Conservation (phyloP, 1,284 basidiomycete species). For the Trichosporon asahii region DNA sequence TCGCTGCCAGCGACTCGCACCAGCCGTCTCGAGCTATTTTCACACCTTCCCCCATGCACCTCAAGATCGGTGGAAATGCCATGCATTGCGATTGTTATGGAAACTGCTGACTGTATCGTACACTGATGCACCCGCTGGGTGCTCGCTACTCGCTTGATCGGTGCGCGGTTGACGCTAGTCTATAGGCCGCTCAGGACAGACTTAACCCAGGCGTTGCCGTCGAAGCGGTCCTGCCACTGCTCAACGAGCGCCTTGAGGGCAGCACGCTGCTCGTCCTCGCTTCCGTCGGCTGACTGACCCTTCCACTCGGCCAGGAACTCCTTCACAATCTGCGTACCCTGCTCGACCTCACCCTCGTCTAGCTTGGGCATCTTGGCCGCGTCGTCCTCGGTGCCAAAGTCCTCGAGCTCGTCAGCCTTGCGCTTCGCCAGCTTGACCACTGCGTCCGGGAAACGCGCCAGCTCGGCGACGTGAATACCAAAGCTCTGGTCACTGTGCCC, state of each 20-base stretch:
- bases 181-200: slow-evolving; percentile 58
- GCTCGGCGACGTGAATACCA: slow-evolving; percentile 94
- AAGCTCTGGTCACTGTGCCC: slow-evolving; percentile 94
- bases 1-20: neutral
- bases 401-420: slow-evolving; percentile 95
- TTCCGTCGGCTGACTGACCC: slow-evolving; percentile 52
- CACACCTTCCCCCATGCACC: too few species aligned
- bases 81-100: neutral
- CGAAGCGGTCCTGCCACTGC: slow-evolving; percentile 65
- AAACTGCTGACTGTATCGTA: slow-evolving; percentile 5
- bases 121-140: neutral
- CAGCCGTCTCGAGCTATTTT: neutral
- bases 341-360: slow-evolving; percentile 63
- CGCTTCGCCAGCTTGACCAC: slow-evolving; percentile 91
- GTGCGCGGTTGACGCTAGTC: neutral
- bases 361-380: slow-evolving; percentile 53
- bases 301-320: slow-evolving; percentile 72
- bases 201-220: slow-evolving; percentile 73
- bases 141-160: neutral
- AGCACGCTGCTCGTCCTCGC: slow-evolving; percentile 63
- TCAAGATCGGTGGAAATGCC: neutral
- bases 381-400: slow-evolving; percentile 60
- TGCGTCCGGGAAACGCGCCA: slow-evolving; percentile 92
- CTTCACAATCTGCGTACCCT: slow-evolving; percentile 77
- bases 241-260: slow-evolving; percentile 65